These are phyloP conservation scores for Naganishia randhawae DNA, from an alignment of 768 basidiomycete genomes.

Conservation along the genomic window DNA sequence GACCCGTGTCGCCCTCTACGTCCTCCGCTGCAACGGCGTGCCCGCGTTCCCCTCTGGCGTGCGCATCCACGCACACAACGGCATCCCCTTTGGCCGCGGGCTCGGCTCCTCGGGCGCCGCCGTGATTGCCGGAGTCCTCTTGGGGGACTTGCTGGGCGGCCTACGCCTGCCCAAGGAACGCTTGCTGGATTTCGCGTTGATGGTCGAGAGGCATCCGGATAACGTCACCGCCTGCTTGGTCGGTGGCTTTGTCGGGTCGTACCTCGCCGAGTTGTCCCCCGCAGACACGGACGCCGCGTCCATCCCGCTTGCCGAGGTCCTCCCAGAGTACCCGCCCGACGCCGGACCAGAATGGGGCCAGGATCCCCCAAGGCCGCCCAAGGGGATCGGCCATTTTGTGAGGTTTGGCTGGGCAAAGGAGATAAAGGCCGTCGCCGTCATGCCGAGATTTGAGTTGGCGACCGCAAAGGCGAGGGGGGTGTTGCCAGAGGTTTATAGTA, in stretches of 20 bases:
- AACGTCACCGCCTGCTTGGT: conserved; percentile 96
- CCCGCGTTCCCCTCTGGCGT: conserved; percentile 71
- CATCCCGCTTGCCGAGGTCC: conserved; percentile 89
- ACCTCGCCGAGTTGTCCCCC: conserved; percentile 81
- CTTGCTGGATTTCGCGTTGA: conserved; percentile 89
- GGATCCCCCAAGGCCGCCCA: conserved; percentile 79
- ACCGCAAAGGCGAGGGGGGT: conserved; percentile 91
- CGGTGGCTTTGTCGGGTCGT: conserved; percentile 95
- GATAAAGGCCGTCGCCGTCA: conserved; percentile 89
- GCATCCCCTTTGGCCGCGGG: conserved; percentile 93
- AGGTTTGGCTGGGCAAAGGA: conserved; percentile 77
- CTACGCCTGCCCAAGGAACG: conserved; percentile 67
- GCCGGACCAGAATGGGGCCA: conserved; percentile 88
- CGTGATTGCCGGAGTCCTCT: conserved; percentile 92
- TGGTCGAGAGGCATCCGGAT: conserved; percentile 99
- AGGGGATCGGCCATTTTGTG: conserved; percentile 89
- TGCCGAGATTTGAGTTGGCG: conserved; percentile 91
- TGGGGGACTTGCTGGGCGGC: conserved; percentile 76
- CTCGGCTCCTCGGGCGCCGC: conserved; percentile 97
- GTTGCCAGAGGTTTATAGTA: conserved; percentile 75
- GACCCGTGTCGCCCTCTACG: conserved; percentile 94
- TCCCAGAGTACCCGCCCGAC: conserved; percentile 91
- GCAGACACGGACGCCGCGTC: conserved; percentile 76
- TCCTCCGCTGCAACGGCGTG: conserved; percentile 81
- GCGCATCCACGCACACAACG: conserved; percentile 73